These are phyloP conservation scores for Spencermartinsiella ligniputridi DNA, from an alignment of 1,139 yeast genomes.

Conservation along the genomic window DNA sequence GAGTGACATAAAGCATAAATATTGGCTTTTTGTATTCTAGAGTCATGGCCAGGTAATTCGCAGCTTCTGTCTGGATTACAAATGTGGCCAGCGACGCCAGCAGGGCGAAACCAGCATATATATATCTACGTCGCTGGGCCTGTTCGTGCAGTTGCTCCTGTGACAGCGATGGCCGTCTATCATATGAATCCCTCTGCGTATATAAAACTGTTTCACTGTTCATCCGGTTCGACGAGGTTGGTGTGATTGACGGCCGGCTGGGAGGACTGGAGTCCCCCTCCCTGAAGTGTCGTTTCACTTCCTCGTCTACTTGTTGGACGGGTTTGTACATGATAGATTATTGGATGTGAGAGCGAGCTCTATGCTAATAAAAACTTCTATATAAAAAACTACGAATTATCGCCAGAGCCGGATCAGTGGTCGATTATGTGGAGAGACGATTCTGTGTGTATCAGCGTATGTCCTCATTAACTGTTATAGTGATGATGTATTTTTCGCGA, in stretches of 20 bases:
- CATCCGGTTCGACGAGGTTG: neutral
- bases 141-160: neutral
- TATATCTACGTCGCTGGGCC: constrained; percentile 3
- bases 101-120: constrained; percentile 50
- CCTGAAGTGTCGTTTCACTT: neutral
- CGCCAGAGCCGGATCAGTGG: no score
- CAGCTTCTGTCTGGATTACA: constrained; percentile 75
- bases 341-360: no score
- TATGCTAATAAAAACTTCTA: no score
- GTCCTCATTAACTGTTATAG: no score
- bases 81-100: constrained; percentile 58
- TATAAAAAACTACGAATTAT: no score
- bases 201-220: neutral
- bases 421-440: no score
- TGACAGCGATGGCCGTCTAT: neutral
- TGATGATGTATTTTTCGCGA: no score
- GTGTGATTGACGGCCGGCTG: neutral
- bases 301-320: neutral
- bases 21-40: constrained; percentile 66
- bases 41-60: constrained; percentile 61
- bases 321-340: no score
- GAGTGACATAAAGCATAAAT: constrained; percentile 62
- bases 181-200: neutral
- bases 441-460: no score
- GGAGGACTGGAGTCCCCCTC: neutral